Evolutionary conservation across 2,329 filamentous ascomycete species (phyloP), one percentile per base, ranked within the genome.

Genomic region (Pyrenophora graminea): DNA sequence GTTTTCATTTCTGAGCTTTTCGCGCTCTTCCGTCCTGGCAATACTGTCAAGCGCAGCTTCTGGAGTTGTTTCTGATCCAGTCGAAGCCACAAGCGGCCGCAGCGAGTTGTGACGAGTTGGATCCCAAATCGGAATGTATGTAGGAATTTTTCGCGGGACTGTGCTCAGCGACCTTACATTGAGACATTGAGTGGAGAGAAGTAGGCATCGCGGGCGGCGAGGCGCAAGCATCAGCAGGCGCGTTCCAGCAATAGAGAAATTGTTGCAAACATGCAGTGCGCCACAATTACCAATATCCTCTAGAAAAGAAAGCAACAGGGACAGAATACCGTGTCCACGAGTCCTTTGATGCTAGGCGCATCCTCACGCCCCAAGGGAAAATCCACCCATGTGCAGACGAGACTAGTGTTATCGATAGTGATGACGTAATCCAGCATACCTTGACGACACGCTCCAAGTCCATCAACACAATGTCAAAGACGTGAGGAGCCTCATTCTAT

Each of bases 71-170:
- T n/a, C 43, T 12, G 30, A 6, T 25, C 56, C 38, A 41, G 15
- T 47, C 31, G 45, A 12, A 25, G 25, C 21, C 21, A 48, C 31
- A 21, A 47, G 37, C n/a, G 43, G n/a, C 1, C 10, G 38, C 13
- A 34, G 9, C 19, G 55, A 12, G 4, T n/a, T 44, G 36, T 66
- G 54, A n/a, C 43, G 43, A 5, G 64, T 62, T 8, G 69, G 69
- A 44, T 70, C 51, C 68, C 68, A 72, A 59, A 38, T 33, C 39
- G 55, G 59, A 19, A 58, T 9, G 17, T 66, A 67, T n/a, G 37
- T 33, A 3, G 67, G 62, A 25, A 65, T 61, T 17, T 40, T 37
- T 8, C 55, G 55, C 15, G 68, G 68, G 23, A 54, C 41, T n/a
- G 66, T 68, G 30, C 54, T 64, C 27, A 72, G 32, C 6, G 49